Conservation (phyloP, 305 asterid species). For the Fraxinus paxiana region DNA sequence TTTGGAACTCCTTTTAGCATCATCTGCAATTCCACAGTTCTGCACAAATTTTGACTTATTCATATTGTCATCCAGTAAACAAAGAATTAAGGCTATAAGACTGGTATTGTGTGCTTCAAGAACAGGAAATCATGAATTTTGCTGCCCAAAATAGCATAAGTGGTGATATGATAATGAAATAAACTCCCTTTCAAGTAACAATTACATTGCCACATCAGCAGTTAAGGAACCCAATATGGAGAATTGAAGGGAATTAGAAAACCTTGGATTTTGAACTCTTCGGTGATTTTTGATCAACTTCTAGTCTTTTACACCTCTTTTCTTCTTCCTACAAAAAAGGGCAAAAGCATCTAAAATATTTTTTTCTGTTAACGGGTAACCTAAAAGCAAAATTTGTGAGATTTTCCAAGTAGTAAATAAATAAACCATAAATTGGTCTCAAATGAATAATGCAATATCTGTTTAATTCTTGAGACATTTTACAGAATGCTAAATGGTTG, state of each 20-base stretch:
- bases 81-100: neutral
- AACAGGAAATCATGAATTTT: neutral
- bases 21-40: slow-evolving; percentile 28
- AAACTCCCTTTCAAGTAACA: neutral
- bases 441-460: neutral
- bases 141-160: neutral
- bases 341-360: neutral
- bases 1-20: slow-evolving; percentile 39
- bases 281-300: slow-evolving; percentile 21
- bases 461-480: neutral
- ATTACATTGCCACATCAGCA: neutral
- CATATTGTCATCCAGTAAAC: neutral
- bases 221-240: neutral
- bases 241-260: neutral
- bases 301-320: slow-evolving; percentile 34
- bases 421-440: neutral
- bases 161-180: neutral
- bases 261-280: slow-evolving; percentile 34
- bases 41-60: slow-evolving; percentile 31
- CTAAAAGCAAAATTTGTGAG: neutral
- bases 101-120: neutral
- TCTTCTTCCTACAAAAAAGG: slow-evolving; percentile 48
- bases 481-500: neutral
- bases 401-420: neutral
- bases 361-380: neutral